Base-by-base conservation (phyloP, 2,329 filamentous ascomycete genomes). In the Incumbomyces lentus region DNA sequence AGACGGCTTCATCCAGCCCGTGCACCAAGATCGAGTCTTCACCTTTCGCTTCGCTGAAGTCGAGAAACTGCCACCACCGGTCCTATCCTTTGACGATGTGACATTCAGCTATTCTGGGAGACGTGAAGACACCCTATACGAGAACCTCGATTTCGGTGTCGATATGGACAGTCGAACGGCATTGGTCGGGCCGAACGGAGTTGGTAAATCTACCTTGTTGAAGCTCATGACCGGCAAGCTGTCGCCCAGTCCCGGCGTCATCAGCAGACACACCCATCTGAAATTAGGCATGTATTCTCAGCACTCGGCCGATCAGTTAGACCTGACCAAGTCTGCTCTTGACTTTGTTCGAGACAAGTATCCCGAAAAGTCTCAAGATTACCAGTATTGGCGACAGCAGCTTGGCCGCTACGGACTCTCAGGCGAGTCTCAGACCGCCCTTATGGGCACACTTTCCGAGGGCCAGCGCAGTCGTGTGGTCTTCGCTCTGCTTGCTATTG, bases 131-230 rank as follows among this genome's bases (percentile, higher is more conserved):
- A 93, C 94, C 65, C 75, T 98, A 46, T 98, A 98, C 75, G 86
- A 90, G 69, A 80, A 95, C 72, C 79, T 98, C 35, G 92, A 98
- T 65, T 85, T 98, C 54, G 92, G 92, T 80, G 92, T 98, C 60
- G 93, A 98, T 70, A 98, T 98, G 92, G 92, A 98, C 74, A 95
- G 89, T 52, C 83, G 92, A 72, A 94, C 89, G 39, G 90, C 90
- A 40, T 82, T 98, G 52, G 92, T 98, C 64, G 92, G 92, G 50
- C 92, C 92, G 65, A 96, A 96, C 70, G 92, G 92, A 88, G 92
- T 96, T 49, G 92, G 92, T 67, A 98, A 98, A 75, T 96, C 92
- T 18, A 96, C 92, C 12, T 78, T 96, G 48, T 82, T 98, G 54
- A 84, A 86, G 58, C 81, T 98, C 58, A 96, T 98, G 86, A 96